Base-by-base conservation (phyloP, 2,329 filamentous ascomycete genomes). In the Harringtonia aguacate region DNA sequence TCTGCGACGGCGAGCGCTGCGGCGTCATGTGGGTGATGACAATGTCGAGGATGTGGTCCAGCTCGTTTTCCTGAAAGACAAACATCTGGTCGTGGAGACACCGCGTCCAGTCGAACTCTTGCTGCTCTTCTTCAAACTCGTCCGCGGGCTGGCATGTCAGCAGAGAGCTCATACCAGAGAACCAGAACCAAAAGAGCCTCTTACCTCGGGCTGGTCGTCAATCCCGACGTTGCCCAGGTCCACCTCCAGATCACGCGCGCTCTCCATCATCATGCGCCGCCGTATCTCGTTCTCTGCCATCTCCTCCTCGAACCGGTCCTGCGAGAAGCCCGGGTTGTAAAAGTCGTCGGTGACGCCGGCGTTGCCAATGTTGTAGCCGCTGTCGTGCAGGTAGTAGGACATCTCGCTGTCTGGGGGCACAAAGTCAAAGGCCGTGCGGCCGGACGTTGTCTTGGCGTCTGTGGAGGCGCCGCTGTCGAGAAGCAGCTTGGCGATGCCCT, bases 71-170 rank as follows among this genome's bases (percentile, higher is more conserved):
- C 61, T 98, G 92, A 60, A 98, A 98, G 31, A 98, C 92, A 60
- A 98, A 98, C 92, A 98, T 98, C 61, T 98, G 92, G 60, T 98
- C 92, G 59, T 95, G 87, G 39, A 95, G 70, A 62, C 92, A 98
- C 54, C 85, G 76, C 50, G 84, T 84, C 92, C 92, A 98, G 48
- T 95, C 84, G 56, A 98, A 98, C 51, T 97, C 92, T 56, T 94
- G 89, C 45, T 81, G 79, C 46, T 95, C 89, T 55, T 94, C 87
- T 53, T 87, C 84, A 18, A 88, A 75, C 43, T 95, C 89, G 47
- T 90, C 87, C 15, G 75, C 70, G 17, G 78, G 71, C 77, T 82
- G 46, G 24, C 44, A 43, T 46, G 53, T 63, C 55, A 61, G 14
- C 7, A 38, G 21, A n/a, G 8, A 30, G 12, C 10, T 20, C 13